A percentile compares a stretch with the other conserved stretches of the same genome.
These are phyloP conservation scores for Ascochyta rabiei DNA, from an alignment of 2,329 filamentous ascomycete species.

Conservation along the genomic window DNA sequence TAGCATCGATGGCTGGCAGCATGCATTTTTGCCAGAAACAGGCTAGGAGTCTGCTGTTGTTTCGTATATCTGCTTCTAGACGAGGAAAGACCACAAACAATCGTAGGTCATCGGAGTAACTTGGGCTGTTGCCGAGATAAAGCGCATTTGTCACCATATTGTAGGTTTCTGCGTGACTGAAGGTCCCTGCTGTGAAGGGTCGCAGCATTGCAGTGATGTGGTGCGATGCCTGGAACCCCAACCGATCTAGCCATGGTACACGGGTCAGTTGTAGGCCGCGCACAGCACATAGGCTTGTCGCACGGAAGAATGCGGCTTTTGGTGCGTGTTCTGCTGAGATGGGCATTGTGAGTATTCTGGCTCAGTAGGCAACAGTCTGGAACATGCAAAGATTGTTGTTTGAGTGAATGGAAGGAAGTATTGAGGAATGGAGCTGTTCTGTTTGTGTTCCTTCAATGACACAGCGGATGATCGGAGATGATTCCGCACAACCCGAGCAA, in stretches of 20 bases:
- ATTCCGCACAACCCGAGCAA: not conserved
- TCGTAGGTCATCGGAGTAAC: slow-evolving; percentile 7
- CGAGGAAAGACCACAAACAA: slow-evolving; percentile 7
- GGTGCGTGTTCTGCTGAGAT: not conserved
- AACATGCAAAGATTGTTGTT: too few relatives aligned
- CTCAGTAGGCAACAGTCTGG: not conserved
- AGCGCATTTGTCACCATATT: slow-evolving; percentile 11
- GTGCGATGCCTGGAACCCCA: slow-evolving; percentile 13
- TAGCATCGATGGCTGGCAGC: slow-evolving; percentile 7
- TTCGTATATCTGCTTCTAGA: slow-evolving; percentile 4
- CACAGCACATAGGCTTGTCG: slow-evolving; percentile 8
- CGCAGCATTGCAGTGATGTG: slow-evolving; percentile 5
- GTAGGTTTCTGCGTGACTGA: slow-evolving; percentile 9
- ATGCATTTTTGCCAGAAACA: slow-evolving; percentile 13
- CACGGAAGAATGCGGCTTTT: slow-evolving; percentile 12
- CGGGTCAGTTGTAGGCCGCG: slow-evolving; percentile 5
- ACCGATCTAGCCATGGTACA: slow-evolving; percentile 13
- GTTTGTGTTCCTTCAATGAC: not conserved
- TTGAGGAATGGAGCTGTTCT: slow-evolving; percentile 2
- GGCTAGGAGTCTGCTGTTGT: slow-evolving; percentile 8
- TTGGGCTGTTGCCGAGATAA: slow-evolving; percentile 10
- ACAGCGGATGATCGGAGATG: slow-evolving; percentile 1
- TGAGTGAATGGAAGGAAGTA: not conserved
- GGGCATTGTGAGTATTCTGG: not conserved
- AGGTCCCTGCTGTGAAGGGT: slow-evolving; percentile 1